Evolutionary conservation across 164 flowering plant genomes (phyloP).

Genomic region (Macadamia tetraphylla): DNA sequence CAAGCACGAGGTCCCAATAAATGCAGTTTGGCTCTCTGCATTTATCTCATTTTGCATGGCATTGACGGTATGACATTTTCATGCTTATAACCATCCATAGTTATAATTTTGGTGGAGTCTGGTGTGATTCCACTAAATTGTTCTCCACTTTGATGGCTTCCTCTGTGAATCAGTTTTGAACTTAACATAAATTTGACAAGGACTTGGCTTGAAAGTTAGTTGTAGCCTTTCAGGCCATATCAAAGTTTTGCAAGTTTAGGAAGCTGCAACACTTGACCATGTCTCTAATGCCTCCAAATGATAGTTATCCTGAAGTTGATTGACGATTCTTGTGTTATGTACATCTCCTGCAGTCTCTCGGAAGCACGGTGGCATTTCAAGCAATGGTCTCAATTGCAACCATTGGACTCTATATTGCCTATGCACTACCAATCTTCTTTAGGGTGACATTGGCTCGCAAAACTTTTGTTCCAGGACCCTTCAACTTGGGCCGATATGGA

Average conservation of each 20-base stretch:
- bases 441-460: slow-evolving; percentile 84
- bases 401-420: slow-evolving; percentile 88
- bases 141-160: too few relatives aligned
- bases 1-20: slow-evolving; percentile 78
- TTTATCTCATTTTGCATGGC: slow-evolving; percentile 91
- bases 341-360: slow-evolving; percentile 68
- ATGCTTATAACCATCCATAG: background rate
- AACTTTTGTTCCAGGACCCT: slow-evolving; percentile 75
- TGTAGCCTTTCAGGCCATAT: background rate
- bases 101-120: too few relatives aligned
- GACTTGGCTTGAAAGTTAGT: background rate
- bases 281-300: background rate
- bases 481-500: slow-evolving; percentile 79
- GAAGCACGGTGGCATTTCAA: slow-evolving; percentile 72
- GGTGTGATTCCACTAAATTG: too few relatives aligned
- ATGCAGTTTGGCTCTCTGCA: slow-evolving; percentile 90
- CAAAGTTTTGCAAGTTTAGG: background rate
- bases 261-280: background rate
- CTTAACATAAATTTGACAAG: background rate
- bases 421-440: slow-evolving; percentile 84
- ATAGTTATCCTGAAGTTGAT: background rate
- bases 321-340: background rate
- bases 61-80: slow-evolving; percentile 50
- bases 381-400: slow-evolving; percentile 92
- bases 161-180: too few relatives aligned